A percentile compares a stretch with the other conserved stretches of the same genome.
These are phyloP conservation scores for Cornus suecica DNA, from an alignment of 148 eudicot species.

Conservation along the genomic window DNA sequence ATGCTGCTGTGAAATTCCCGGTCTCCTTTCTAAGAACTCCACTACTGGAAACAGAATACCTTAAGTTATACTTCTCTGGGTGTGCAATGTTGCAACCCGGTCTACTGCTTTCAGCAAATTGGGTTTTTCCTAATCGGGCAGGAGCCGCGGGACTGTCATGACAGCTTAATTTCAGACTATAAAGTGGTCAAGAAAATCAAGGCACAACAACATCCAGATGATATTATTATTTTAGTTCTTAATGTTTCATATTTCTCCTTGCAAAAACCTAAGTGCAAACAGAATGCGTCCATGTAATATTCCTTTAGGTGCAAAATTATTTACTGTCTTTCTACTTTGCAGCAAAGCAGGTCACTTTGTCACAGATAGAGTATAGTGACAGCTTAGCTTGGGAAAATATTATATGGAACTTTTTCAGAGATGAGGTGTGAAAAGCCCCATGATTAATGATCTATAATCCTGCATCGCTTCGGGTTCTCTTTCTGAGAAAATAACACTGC, in stretches of 20 bases:
- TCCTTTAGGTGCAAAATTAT: too few species aligned
- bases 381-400: neutral
- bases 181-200: too few species aligned
- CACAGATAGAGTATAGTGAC: neutral
- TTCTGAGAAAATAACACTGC: neutral
- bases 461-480: neutral
- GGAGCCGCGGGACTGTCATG: neutral
- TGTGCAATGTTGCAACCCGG: neutral
- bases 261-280: too few species aligned
- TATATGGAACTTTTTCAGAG: neutral
- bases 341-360: neutral
- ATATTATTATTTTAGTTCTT: too few species aligned
- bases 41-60: neutral
- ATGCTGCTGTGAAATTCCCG: neutral
- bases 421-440: neutral
- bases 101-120: neutral
- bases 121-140: neutral
- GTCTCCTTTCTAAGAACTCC: neutral
- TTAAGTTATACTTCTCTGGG: neutral
- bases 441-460: neutral
- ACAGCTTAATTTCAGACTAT: neutral
- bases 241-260: too few species aligned
- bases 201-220: too few species aligned
- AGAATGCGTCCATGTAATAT: too few species aligned
- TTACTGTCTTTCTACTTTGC: too few species aligned